Percentiles rank a stretch among this genome's conserved stretches.
These are phyloP conservation scores for Fraxinus albicans DNA, from an alignment of 305 asterid species.

Conservation along the genomic window DNA sequence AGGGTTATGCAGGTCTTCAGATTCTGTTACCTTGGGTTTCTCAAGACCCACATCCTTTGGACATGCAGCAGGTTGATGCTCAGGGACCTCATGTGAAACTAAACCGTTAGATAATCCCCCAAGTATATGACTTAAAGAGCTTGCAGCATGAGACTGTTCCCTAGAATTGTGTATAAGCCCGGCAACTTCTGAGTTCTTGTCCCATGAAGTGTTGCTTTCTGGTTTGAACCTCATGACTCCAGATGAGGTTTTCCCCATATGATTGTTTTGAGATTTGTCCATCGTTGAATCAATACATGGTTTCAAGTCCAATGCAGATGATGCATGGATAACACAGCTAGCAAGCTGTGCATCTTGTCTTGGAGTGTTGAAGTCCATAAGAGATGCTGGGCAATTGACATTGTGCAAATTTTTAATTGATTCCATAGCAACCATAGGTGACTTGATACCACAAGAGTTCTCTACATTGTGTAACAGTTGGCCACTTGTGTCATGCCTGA, in stretches of 20 bases:
- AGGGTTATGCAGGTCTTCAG: slow-evolving; percentile 29
- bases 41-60: slow-evolving; percentile 27
- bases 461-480: slow-evolving; percentile 20
- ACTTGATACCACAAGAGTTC: slow-evolving; percentile 17
- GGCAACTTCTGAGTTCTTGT: slow-evolving; percentile 35
- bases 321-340: slow-evolving; percentile 29
- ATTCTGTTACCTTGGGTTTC: slow-evolving; percentile 27
- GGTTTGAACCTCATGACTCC: slow-evolving; percentile 27
- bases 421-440: slow-evolving; percentile 28
- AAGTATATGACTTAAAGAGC: slow-evolving; percentile 27
- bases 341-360: slow-evolving; percentile 33
- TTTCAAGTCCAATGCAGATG: slow-evolving; percentile 31
- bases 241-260: slow-evolving; percentile 24
- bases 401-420: slow-evolving; percentile 32
- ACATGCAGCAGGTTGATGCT: slow-evolving; percentile 30
- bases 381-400: slow-evolving; percentile 31
- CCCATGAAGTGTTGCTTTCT: slow-evolving; percentile 31
- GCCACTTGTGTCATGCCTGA: slow-evolving; percentile 26
- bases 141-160: slow-evolving; percentile 35
- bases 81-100: slow-evolving; percentile 32
- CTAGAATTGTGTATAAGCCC: slow-evolving; percentile 32
- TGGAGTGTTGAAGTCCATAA: slow-evolving; percentile 25
- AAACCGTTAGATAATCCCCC: slow-evolving; percentile 31
- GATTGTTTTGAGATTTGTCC: slow-evolving; percentile 32
- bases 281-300: slow-evolving; percentile 28